These are phyloP conservation scores for Antitrichia curtipendula DNA, from an alignment of 225 moss, liverwort and hornwort genomes.

Conservation along the genomic window DNA sequence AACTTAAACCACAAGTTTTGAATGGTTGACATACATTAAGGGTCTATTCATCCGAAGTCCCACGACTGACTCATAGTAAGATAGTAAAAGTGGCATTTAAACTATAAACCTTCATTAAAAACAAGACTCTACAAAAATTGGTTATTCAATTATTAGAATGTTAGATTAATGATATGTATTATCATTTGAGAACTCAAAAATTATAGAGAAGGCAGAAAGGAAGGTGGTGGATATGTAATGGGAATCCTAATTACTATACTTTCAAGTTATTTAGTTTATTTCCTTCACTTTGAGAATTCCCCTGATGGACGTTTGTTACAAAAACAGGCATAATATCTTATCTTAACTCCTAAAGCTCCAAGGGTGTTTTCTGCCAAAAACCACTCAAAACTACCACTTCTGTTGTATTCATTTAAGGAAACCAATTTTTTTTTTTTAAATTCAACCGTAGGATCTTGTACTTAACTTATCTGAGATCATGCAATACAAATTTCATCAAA, in stretches of 20 bases:
- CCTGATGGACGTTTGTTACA: too few relatives aligned
- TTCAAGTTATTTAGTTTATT: fast-evolving
- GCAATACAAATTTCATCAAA: too few relatives aligned
- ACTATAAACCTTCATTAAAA: background rate
- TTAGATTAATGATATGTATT: fast-evolving
- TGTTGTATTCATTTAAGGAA: too few relatives aligned
- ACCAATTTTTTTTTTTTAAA: too few relatives aligned
- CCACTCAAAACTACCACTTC: too few relatives aligned
- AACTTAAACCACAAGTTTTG: fast-evolving
- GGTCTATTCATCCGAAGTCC: background rate
- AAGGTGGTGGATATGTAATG: background rate
- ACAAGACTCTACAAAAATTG: background rate
- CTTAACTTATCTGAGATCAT: too few relatives aligned
- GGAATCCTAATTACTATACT: background rate
- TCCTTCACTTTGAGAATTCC: background rate
- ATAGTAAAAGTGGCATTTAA: background rate
- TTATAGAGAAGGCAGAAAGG: background rate
- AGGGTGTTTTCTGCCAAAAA: too few relatives aligned
- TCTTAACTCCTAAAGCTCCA: too few relatives aligned
- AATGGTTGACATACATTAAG: background rate
- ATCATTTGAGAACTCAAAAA: background rate
- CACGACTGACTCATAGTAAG: fast-evolving
- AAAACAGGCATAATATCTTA: background rate
- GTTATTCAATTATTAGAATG: too few relatives aligned
- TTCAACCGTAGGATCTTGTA: too few relatives aligned